Evolutionary conservation across 129 eudicot species (phyloP), one percentile per base, ranked within the genome.

Genomic region (Cynara cardunculus): DNA sequence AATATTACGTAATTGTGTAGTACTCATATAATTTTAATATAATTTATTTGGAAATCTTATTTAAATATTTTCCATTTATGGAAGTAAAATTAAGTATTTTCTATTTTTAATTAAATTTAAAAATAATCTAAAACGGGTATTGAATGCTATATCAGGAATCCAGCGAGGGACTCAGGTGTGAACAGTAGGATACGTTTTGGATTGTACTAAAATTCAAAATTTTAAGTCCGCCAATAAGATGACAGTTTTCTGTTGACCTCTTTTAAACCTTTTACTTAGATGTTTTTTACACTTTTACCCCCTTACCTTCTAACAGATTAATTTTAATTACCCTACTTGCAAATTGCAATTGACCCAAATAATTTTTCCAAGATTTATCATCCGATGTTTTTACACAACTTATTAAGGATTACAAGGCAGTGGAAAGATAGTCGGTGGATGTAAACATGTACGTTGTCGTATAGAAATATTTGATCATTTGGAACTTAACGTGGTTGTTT

Each of bases 121-220:
- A 41, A 69, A 26, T 7, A 16, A 27, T 12, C 61, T 37, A 70
- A 80, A 71, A 32, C 25, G 14, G 27, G 72, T 24, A 14, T 28
- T 24, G 18, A 78, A 21, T 41, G 67, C 32, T 44, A 78, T 79
- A 70, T 79, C 0, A 16, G 77, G 77, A 71, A 28, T 39, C 28
- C 65, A 26, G 25, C 28, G 5, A 28, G 32, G 56, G 25, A 46
- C 26, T 28, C 30, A 69, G 19, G 83, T 80, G 78, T 71, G 41
- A 80, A 80, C 77, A 24, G 3, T 2, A 24, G 49, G 83, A 61
- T 80, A 59, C 61, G 32, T 5, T 32, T 56, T 16, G 27, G 41
- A 71, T 71, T 80, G 59, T 5, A 26, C 18, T 19, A 69, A 71
- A 69, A 71, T 80, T 80, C 69, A 53, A 80, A 79, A 22, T 19